phyloP scores from a whole-genome alignment of 2,329 filamentous ascomycete species.

The Monascus ruber region DNA sequence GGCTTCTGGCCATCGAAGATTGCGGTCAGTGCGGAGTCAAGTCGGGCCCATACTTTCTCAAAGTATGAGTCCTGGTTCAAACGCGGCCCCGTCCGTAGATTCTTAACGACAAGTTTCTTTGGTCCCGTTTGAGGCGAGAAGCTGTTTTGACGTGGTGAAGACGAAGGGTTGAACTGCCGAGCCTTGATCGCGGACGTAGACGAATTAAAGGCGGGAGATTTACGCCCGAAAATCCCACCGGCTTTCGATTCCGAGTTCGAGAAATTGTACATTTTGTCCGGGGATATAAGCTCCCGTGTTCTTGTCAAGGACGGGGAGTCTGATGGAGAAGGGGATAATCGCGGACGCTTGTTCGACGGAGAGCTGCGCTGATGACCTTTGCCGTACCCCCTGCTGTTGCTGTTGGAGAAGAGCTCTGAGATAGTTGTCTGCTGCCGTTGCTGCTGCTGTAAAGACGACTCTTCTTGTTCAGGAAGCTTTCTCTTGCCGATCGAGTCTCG shows the following conservation, averaged over 20 bases:
- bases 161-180: constrained; percentile 18
- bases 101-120: constrained; percentile 88
- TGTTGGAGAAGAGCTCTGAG: constrained; percentile 33
- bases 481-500: constrained; percentile 32
- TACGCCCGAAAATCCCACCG: constrained; percentile 37
- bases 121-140: constrained; percentile 68
- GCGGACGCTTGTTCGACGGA: constrained; percentile 32
- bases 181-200: constrained; percentile 14
- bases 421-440: constrained; percentile 31
- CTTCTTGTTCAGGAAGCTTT: constrained; percentile 27
- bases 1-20: constrained; percentile 59
- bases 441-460: constrained; percentile 13
- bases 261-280: constrained; percentile 46
- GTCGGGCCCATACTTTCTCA: constrained; percentile 58
- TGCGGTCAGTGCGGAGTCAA: constrained; percentile 59
- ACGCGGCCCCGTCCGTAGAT: constrained; percentile 57
- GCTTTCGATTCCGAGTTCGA: constrained; percentile 27
- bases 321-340: constrained; percentile 18
- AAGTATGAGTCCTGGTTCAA: constrained; percentile 68
- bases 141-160: constrained; percentile 24
- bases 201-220: constrained; percentile 22
- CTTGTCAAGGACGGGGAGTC: constrained; percentile 5
- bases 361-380: constrained; percentile 14
- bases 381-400: constrained; percentile 10
- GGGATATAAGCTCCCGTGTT: constrained; percentile 10